Base-by-base conservation (phyloP, 2,329 filamentous ascomycete genomes). In the Daldinia sp. region DNA sequence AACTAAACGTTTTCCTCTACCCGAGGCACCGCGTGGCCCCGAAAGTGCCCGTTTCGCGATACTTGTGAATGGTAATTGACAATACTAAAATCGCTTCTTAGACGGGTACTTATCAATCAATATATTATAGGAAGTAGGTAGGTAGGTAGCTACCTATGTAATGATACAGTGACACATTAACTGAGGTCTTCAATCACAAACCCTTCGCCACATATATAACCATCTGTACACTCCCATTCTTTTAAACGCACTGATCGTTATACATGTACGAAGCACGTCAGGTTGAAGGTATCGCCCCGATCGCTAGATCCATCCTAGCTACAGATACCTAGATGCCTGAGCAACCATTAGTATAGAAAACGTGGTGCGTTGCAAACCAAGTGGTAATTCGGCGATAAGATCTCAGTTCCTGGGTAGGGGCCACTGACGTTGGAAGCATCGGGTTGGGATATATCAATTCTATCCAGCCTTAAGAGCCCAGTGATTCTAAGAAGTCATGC, bases 21-120 rank as follows among this genome's bases (percentile, higher is more conserved):
- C 53, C 49, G 60, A 52, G 59, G 13, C 54, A 56, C 43, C 49
- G 53, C 61, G 51, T 63, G 29, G 51, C 59, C 39, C 62, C 62
- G 59, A 56, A 35, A 58, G 48, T 49, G 59, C 34, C 45, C 55
- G 48, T 62, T 41, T 60, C 56, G 55, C 51, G 49, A 61, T 43
- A 27, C 25, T 45, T 19, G 9, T 15, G 49, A 51, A 55, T 64
- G 51, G 61, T 39, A 55, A 61, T 61, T 61, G 61, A 54, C 41
- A 60, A 57, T 61, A 47, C 51, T 32, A 32, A 61, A 8, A 41
- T 61, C 25, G 53, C 50, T 35, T 55, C 58, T 41, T 55, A 34
- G 39, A 65, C 29, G 50, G 43, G 4, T 43, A 32, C 34, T 19
- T 37, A 25, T 43, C n/a, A 11, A 43, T 21, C n/a, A n/a, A n/a